phyloP scores from a whole-genome alignment of 225 moss, liverwort and hornwort genomes.

The Polytrichum commune region DNA sequence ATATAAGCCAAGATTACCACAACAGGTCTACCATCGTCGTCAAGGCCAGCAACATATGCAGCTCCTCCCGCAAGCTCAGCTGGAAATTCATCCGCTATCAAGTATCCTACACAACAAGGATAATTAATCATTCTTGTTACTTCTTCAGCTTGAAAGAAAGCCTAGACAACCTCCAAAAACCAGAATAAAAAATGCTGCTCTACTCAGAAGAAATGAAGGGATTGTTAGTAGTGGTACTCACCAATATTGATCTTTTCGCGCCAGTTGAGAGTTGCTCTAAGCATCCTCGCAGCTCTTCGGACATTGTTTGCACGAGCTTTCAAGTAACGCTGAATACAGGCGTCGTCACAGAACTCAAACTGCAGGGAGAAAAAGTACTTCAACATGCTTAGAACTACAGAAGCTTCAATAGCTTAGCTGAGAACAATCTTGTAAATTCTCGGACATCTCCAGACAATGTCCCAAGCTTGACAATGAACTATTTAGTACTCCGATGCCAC shows the following conservation, averaged over 20 bases:
- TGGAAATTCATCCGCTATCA: constrained; percentile 91
- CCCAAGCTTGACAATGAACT: too few relatives aligned
- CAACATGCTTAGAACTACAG: background rate
- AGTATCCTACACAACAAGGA: constrained; percentile 32
- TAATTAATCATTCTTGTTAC: background rate
- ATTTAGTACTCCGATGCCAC: too few relatives aligned
- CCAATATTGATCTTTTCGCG: constrained; percentile 85
- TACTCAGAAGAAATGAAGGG: background rate
- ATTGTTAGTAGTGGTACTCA: constrained; percentile 20
- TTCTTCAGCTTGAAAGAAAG: too few relatives aligned
- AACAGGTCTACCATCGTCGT: constrained; percentile 69
- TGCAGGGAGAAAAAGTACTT: constrained; percentile 21
- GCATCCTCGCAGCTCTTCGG: constrained; percentile 74
- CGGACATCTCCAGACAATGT: too few relatives aligned
- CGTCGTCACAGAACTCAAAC: constrained; percentile 75
- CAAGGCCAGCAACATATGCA: constrained; percentile 82
- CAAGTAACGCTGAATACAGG: constrained; percentile 70
- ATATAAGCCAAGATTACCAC: constrained; percentile 42
- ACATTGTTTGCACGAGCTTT: constrained; percentile 74
- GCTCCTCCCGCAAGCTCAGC: constrained; percentile 84
- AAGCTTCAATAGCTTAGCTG: too few relatives aligned
- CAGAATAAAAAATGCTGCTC: background rate
- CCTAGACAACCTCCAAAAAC: background rate
- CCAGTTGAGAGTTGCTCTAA: constrained; percentile 72
- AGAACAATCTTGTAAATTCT: background rate